A percentile compares a stretch with the other conserved stretches of the same genome.
Evolutionary conservation across 2,329 filamentous ascomycete species (phyloP).

Genomic region (Massarina eburnea): DNA sequence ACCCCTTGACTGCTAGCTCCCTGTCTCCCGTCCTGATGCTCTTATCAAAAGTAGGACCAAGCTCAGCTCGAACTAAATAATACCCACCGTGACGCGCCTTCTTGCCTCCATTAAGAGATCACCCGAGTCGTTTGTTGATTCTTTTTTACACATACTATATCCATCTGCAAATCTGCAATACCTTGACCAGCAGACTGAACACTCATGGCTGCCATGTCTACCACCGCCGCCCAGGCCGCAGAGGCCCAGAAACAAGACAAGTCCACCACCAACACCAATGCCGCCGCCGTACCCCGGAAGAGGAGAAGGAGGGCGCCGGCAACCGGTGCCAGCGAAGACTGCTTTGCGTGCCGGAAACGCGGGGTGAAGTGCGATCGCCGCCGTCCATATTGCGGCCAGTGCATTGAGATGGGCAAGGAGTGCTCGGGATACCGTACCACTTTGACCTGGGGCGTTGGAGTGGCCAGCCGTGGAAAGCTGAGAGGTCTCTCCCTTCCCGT

Average conservation of each 20-base stretch:
- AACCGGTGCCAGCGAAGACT: constrained; percentile 89
- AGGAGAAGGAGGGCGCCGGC: constrained; percentile 85
- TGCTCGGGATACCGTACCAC: constrained; percentile 97
- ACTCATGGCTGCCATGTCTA: constrained; percentile 35
- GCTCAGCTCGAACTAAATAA: constrained; percentile 41
- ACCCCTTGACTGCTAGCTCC: constrained; percentile 33
- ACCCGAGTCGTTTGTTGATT: constrained; percentile 40
- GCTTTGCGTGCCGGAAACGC: constrained; percentile 87
- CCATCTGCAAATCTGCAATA: constrained; percentile 28
- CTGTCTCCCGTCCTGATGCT: constrained; percentile 40
- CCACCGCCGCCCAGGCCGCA: constrained; percentile 32
- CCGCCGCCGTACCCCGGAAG: constrained; percentile 53
- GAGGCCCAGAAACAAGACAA: constrained; percentile 38
- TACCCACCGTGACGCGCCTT: constrained; percentile 42
- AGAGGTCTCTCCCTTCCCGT: constrained; percentile 78
- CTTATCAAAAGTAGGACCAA: constrained; percentile 43
- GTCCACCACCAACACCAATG: constrained; percentile 24
- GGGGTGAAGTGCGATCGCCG: constrained; percentile 85
- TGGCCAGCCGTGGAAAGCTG: constrained; percentile 92
- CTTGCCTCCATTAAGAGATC: constrained; percentile 41
- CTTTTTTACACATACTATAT: constrained; percentile 35
- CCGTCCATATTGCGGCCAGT: constrained; percentile 92
- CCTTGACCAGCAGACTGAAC: constrained; percentile 16
- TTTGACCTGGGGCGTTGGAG: constrained; percentile 93
- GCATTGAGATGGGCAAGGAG: constrained; percentile 85